Conservation (phyloP, 2,329 filamentous ascomycete genomes). For the Calonectria hawksworthii region DNA sequence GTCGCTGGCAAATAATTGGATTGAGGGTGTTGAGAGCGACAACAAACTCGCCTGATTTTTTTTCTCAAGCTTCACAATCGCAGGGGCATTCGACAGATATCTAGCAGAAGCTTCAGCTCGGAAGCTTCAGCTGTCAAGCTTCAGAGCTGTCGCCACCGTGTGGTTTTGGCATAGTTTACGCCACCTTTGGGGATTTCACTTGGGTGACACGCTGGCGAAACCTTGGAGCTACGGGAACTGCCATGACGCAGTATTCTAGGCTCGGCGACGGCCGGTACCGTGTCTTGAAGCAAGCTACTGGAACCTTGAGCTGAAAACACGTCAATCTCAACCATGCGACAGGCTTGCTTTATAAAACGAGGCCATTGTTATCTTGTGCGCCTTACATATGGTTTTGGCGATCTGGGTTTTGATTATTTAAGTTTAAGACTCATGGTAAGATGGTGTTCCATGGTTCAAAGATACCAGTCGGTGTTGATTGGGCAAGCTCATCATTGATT, state of each 20-base stretch:
- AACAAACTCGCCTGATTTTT: not conserved
- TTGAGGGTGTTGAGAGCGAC: not conserved
- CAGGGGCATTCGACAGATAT: not conserved
- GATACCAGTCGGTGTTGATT: not conserved
- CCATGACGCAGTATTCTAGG: not conserved
- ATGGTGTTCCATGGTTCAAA: not conserved
- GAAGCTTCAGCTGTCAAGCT: not conserved
- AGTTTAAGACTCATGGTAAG: not conserved
- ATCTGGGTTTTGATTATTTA: not conserved
- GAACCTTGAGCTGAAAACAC: not conserved
- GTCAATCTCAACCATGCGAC: not conserved
- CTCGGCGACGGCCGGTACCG: constrained; percentile 5
- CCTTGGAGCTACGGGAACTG: not conserved
- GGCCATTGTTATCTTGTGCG: no score
- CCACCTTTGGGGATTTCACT: not conserved
- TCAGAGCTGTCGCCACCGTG: not conserved
- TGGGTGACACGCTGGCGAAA: not conserved
- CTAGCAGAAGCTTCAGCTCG: not conserved
- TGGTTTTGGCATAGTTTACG: not conserved
- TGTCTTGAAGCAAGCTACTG: not conserved
- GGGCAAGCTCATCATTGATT: not conserved
- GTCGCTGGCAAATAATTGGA: no score
- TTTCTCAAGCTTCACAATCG: not conserved
- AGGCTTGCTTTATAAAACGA: not conserved
- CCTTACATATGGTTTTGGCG: not conserved